These are phyloP conservation scores for Lachancea mirantina DNA, from an alignment of 805 yeast species.

Conservation along the genomic window DNA sequence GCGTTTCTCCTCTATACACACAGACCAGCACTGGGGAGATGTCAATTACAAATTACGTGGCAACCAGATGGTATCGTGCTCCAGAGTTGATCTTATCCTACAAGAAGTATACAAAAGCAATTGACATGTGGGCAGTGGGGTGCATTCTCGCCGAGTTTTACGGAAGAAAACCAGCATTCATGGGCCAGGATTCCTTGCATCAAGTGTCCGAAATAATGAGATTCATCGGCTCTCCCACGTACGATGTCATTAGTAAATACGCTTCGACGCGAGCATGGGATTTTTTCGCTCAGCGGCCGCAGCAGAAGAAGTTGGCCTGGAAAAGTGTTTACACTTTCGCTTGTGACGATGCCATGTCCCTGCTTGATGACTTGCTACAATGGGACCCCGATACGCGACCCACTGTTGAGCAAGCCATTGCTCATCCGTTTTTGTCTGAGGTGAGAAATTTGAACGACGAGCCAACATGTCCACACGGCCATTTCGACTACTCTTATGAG, in stretches of 20 bases:
- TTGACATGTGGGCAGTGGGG: constrained; percentile 93
- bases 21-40: constrained; percentile 29
- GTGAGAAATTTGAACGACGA: constrained; percentile 55
- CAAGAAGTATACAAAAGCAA: constrained; percentile 52
- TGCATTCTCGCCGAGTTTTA: constrained; percentile 83
- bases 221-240: constrained; percentile 65
- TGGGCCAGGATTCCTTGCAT: constrained; percentile 63
- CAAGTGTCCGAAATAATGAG: constrained; percentile 65
- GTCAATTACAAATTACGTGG: constrained; percentile 76
- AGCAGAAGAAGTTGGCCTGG: constrained; percentile 43
- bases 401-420: constrained; percentile 49
- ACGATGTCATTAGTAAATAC: constrained; percentile 37
- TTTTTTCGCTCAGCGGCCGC: constrained; percentile 37
- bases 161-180: constrained; percentile 71
- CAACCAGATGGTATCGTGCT: constrained; percentile 93
- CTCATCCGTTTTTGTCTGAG: constrained; percentile 46
- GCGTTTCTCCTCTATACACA: constrained; percentile 39
- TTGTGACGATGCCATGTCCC: constrained; percentile 39
- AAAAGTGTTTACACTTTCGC: constrained; percentile 56
- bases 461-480: constrained; percentile 37
- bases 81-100: constrained; percentile 75
- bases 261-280: constrained; percentile 44
- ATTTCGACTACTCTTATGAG: constrained; percentile 69
- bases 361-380: constrained; percentile 47
- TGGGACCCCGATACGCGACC: constrained; percentile 59